Conservation (phyloP, 2,329 filamentous ascomycete species). For the Colletotrichum sp. region DNA sequence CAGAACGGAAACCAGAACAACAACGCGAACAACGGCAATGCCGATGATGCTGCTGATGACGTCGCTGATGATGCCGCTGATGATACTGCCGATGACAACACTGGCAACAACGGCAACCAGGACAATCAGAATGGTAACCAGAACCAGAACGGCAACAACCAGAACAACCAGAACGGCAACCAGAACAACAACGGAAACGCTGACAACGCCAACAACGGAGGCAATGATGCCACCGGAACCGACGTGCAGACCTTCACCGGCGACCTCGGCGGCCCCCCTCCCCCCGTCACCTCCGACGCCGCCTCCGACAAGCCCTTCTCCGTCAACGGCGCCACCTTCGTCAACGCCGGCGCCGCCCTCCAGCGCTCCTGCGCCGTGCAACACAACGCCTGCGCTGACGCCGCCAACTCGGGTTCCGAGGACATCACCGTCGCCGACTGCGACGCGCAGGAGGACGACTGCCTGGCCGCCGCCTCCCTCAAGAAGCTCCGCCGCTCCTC, state of each 20-base stretch:
- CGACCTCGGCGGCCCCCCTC: slow-evolving; percentile 44
- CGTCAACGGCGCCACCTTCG: slow-evolving; percentile 63
- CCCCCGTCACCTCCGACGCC: slow-evolving; percentile 43
- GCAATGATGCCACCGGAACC: slow-evolving; percentile 17
- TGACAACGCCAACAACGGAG: neutral
- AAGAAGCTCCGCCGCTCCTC: slow-evolving; percentile 19
- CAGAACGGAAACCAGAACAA: neutral
- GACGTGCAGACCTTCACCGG: slow-evolving; percentile 54
- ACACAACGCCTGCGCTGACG: slow-evolving; percentile 56
- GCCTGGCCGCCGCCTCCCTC: slow-evolving; percentile 30
- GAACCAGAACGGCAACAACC: slow-evolving; percentile 9
- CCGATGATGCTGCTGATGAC: neutral
- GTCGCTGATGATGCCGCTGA: neutral
- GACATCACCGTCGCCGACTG: slow-evolving; percentile 44
- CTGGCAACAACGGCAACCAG: neutral
- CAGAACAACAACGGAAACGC: neutral
- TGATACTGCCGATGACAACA: neutral
- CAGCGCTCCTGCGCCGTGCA: slow-evolving; percentile 55
- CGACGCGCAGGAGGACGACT: slow-evolving; percentile 46
- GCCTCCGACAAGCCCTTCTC: slow-evolving; percentile 45
- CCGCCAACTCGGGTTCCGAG: slow-evolving; percentile 49
- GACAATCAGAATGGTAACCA: neutral
- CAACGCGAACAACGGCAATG: neutral
- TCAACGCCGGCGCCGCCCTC: slow-evolving; percentile 49
- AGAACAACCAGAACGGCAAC: neutral